phyloP scores from a whole-genome alignment of 139 green algal species.

The Pleodorina starrii region DNA sequence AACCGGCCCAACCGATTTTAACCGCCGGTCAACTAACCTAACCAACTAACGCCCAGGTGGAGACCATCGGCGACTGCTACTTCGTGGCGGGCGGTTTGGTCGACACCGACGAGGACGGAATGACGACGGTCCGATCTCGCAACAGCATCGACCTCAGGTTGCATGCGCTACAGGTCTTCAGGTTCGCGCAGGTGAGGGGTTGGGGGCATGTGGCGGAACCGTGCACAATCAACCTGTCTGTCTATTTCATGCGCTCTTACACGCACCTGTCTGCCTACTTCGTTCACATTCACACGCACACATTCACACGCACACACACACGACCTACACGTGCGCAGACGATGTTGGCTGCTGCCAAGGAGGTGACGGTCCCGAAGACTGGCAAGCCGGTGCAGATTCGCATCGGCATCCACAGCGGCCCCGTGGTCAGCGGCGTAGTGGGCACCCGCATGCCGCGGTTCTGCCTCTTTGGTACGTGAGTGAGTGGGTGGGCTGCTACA shows the following conservation, averaged over 20 bases:
- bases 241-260: not conserved
- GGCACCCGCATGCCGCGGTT: too few relatives aligned
- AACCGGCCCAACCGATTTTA: too few relatives aligned
- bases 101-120: constrained; percentile 36
- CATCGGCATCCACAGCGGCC: too few relatives aligned
- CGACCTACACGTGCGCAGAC: not conserved
- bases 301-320: not conserved
- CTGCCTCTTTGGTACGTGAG: constrained; percentile 12
- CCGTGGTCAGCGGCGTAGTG: too few relatives aligned
- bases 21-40: not conserved
- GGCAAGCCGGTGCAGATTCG: constrained; percentile 18
- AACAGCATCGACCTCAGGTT: not conserved
- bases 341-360: constrained; percentile 40
- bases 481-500: too few relatives aligned
- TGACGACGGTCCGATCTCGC: not conserved
- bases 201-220: too few relatives aligned
- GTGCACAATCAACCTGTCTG: too few relatives aligned
- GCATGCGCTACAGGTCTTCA: constrained; percentile 34
- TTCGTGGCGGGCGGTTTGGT: constrained; percentile 62
- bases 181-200: constrained; percentile 30
- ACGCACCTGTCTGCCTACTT: not conserved
- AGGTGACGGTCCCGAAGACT: not conserved
- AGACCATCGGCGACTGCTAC: constrained; percentile 72
- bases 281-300: not conserved
- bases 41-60: constrained; percentile 46